These are phyloP conservation scores for Serendipita sp. DNA, from an alignment of 768 basidiomycete genomes.

Conservation along the genomic window DNA sequence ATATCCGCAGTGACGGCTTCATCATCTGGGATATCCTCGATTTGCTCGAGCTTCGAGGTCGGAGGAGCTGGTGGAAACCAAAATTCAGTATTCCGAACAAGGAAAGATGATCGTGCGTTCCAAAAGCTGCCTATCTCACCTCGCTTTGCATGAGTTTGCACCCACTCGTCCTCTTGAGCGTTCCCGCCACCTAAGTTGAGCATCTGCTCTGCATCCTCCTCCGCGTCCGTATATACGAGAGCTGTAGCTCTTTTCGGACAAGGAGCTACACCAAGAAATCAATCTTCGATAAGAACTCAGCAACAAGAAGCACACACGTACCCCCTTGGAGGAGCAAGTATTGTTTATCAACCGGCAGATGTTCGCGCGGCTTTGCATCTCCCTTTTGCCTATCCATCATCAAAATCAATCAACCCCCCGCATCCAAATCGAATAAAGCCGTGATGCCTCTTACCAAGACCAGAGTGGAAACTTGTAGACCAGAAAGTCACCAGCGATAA, in stretches of 20 bases:
- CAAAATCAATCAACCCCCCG: conserved; percentile 3
- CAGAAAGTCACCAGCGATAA: conserved; percentile 93
- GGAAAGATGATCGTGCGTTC: background rate
- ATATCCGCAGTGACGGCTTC: conserved; percentile 29
- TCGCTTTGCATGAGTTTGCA: conserved; percentile 88
- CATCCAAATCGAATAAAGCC: background rate
- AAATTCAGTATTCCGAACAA: background rate
- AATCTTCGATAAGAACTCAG: background rate
- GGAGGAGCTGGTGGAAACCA: conserved; percentile 24
- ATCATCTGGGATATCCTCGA: conserved; percentile 78
- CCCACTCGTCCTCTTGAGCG: conserved; percentile 76
- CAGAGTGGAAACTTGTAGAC: conserved; percentile 98
- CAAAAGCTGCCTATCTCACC: conserved; percentile 13
- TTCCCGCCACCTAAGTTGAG: conserved; percentile 51
- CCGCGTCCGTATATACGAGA: conserved; percentile 84
- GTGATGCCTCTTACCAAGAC: conserved; percentile 53
- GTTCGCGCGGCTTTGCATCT: conserved; percentile 76
- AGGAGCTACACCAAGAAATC: conserved; percentile 38
- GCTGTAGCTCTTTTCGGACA: conserved; percentile 88
- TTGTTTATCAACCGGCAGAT: conserved; percentile 89
- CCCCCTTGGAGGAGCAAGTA: conserved; percentile 83
- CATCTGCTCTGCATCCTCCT: conserved; percentile 90
- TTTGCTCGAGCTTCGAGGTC: conserved; percentile 42
- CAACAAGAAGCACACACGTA: conserved; percentile 13
- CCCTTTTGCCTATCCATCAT: conserved; percentile 66